Base-by-base conservation (phyloP, 768 basidiomycete genomes). In the Ramaria rubella region DNA sequence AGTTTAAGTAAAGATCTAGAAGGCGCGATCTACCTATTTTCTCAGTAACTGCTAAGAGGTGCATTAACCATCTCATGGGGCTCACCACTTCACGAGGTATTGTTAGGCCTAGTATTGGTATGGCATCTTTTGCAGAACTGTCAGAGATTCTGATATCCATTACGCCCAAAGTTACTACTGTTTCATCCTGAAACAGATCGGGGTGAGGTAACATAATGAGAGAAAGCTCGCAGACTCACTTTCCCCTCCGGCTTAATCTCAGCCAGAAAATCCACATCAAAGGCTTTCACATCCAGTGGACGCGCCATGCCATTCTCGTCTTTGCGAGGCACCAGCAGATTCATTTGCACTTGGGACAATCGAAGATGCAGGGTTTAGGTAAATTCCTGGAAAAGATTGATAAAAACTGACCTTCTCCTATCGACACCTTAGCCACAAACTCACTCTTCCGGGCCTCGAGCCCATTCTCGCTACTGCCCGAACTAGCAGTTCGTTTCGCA, bases 201-300 rank as follows among this genome's bases (percentile, higher is more conserved):
- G 50, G 30, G 17, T 23, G 24, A 53, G 24, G 42, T 9, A 49
- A 33, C 17, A 12, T 26, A 44, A 49, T 54, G 11, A 43, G 23
- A 29, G 3, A 19, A 36, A 43, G n/a, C 2, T 21, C 21, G 9
- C 49, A 31, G 8, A 67, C 72, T 49, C 59, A 89, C 90, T 78
- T 81, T 86, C 54, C 83, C 87, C 55, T 85, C 80, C 0, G 83
- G 79, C 63, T 85, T 85, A 9, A 86, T 63, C 66, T 92, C 86
- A 1, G 90, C 62, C 8, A 83, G 67, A 6, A 80, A 68, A 53
- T 84, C 79, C 4, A 89, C 60, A 60, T 90, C 86, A 0, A 82
- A 83, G 4, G 78, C 81, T 29, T 67, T 69, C 27, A 88, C 59
- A 42, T 83, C 77, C 46, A 94, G 76, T 1, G 85, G 78, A 12